Conservation (phyloP, 129 eudicot species). For the Erigeron canadensis region DNA sequence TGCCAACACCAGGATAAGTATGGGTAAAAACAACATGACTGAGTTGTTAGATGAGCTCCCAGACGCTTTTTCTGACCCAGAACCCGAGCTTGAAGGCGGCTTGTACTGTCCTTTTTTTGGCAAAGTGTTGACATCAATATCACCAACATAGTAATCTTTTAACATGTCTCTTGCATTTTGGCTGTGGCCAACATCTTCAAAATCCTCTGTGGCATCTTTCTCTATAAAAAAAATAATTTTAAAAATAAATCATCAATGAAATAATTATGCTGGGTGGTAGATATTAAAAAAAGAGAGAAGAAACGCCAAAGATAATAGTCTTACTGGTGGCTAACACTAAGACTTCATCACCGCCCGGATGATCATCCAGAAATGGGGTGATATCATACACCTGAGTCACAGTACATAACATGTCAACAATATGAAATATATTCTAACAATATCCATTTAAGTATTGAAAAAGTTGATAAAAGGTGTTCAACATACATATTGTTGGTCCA, state of each 20-base stretch:
- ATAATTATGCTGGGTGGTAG: background rate
- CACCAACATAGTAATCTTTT: constrained; percentile 39
- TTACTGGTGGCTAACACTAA: constrained; percentile 47
- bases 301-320: background rate
- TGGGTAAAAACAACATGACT: constrained; percentile 41
- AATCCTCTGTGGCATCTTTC: background rate
- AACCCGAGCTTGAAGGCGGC: constrained; percentile 21
- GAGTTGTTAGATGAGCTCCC: constrained; percentile 36
- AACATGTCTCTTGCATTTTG: constrained; percentile 40
- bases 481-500: too few relatives aligned
- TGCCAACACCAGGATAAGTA: constrained; percentile 56
- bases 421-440: too few relatives aligned
- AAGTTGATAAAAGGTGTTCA: too few relatives aligned
- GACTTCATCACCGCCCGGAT: constrained; percentile 51
- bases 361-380: constrained; percentile 47
- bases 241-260: background rate
- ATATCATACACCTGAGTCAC: constrained; percentile 38
- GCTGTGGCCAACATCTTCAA: constrained; percentile 45
- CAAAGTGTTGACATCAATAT: constrained; percentile 42
- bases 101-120: constrained; percentile 32
- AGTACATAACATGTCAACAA: too few relatives aligned
- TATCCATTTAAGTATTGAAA: too few relatives aligned
- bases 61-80: constrained; percentile 17
- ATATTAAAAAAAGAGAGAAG: background rate
- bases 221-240: constrained; percentile 8